Evolutionary conservation across 2,329 filamentous ascomycete genomes (phyloP), one percentile per base, ranked within the genome.

Genomic region (Trichoderma semiorbis): DNA sequence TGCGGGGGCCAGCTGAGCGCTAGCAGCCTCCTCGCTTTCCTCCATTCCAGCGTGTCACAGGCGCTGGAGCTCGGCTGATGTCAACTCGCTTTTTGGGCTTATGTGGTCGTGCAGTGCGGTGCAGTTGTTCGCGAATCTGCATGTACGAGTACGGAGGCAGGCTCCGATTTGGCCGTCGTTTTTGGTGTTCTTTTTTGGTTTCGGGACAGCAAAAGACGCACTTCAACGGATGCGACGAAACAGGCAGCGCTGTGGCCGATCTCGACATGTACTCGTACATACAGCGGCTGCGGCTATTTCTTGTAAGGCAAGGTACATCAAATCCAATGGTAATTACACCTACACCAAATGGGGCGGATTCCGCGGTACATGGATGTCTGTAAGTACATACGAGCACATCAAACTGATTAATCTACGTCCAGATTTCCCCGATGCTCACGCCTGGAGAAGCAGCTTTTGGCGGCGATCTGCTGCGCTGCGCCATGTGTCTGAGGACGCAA

Each of bases 41-140:
- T 79, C 77, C 77, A 78, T 78, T 75, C 76, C 65, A 60, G 69
- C 69, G 61, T 60, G 61, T 60, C 53, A 65, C 69, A 66, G 69
- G 55, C 36, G 36, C 39, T 50, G 57, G 18, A 21, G 30, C 16
- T n/a, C 21, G 14, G 64, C 18, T 67, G 64, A 67, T 58, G 64
- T 39, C 64, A 67, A 32, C 47, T n/a, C 14, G 36, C 30, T 65
- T 24, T 53, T 30, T 24, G 47, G 47, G n/a, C 47, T 21, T 21
- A 24, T 53, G 47, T 43, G 39, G 39, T 50, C n/a, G 43, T 53
- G 47, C 47, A 53, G 47, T 21, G 39, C 14, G 7, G 34, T 39
- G 14, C 34, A 36, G 34, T 36, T 36, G 34, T 14, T 58, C 55
- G 55, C 57, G 57, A 60, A 32, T 53, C 47, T 53, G 47, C 47